phyloP scores from a whole-genome alignment of 2,329 filamentous ascomycete genomes.

The Colletotrichum tropicale region DNA sequence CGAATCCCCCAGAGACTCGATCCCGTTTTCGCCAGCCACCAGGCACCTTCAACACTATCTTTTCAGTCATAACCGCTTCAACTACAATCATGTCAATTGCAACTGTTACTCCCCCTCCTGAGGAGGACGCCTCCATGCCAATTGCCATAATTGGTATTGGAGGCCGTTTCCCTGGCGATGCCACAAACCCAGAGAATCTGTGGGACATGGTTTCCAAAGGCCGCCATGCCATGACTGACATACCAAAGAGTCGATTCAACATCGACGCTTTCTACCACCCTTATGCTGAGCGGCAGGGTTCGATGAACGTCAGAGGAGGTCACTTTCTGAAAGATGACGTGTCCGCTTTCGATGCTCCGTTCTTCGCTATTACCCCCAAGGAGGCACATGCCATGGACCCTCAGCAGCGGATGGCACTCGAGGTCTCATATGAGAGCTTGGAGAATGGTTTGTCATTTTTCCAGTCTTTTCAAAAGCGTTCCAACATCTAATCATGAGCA shows the following conservation, averaged over 20 bases:
- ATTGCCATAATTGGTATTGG: slow-evolving; percentile 25
- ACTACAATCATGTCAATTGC: too few relatives aligned
- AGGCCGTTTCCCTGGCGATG: slow-evolving; percentile 24
- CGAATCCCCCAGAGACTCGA: too few relatives aligned
- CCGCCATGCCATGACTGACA: neutral
- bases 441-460: slow-evolving; percentile 21
- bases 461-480: neutral
- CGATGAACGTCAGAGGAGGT: slow-evolving; percentile 23
- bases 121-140: neutral
- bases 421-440: slow-evolving; percentile 37
- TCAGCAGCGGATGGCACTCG: slow-evolving; percentile 34
- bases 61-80: too few relatives aligned
- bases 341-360: slow-evolving; percentile 25
- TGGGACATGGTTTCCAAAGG: slow-evolving; percentile 22
- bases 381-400: slow-evolving; percentile 36
- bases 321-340: slow-evolving; percentile 24
- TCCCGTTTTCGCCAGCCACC: too few relatives aligned
- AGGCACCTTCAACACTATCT: too few relatives aligned
- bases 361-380: slow-evolving; percentile 29
- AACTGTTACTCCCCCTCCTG: too few relatives aligned
- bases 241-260: neutral
- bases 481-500: neutral
- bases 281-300: slow-evolving; percentile 4
- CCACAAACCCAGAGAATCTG: slow-evolving; percentile 20
- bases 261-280: neutral